Base-by-base conservation (phyloP, 2,329 filamentous ascomycete species). In the Xylariales sp. region DNA sequence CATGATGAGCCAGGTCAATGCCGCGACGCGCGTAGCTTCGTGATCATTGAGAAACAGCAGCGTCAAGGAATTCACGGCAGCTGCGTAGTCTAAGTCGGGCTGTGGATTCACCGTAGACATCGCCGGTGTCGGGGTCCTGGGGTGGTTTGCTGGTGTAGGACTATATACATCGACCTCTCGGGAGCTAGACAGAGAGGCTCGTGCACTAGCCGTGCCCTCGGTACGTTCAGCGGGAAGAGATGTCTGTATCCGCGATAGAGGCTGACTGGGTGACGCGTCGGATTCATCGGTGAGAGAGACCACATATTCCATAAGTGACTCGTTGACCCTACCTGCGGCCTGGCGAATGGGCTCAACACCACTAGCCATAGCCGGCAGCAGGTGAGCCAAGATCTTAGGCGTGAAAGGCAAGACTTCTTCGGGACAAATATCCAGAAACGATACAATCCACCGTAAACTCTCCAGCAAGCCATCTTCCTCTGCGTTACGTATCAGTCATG, bases 1-100 rank as follows among this genome's bases (percentile, higher is more conserved):
- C 95, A 98, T 98, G 66, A 98, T 96, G 64, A 99, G 86, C 96
- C 96, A 99, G 5, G 93, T 95, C 68, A 99, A 84, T 16, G 96
- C 94, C 45, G 94, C 95, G 34, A 98, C 94, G 68, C 96, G 89
- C 1, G 96, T 99, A 34, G 93, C 94, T 82, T 99, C 97, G 76
- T 98, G 93, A 74, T 99, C 95, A 76, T 99, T 97, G 60, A 99
- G 83, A 75, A 99, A 98, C 61, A 98, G 89, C 7, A 98, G 82
- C 0, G 95, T 99, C 48, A 99, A 86, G 8, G 95, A 96, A 79
- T 91, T 97, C 56, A 99, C 96, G 5, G 96, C 94, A 18, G 94
- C 94, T 45, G 94, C 93, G 78, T 98, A 99, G 80, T 99, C 95
- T n/a, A 99, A 85, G 76, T 97, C 93, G 10, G 88, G 84, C 65